These are phyloP conservation scores for Yamadazyma atlantica DNA, from an alignment of 1,139 yeast genomes.

Conservation along the genomic window DNA sequence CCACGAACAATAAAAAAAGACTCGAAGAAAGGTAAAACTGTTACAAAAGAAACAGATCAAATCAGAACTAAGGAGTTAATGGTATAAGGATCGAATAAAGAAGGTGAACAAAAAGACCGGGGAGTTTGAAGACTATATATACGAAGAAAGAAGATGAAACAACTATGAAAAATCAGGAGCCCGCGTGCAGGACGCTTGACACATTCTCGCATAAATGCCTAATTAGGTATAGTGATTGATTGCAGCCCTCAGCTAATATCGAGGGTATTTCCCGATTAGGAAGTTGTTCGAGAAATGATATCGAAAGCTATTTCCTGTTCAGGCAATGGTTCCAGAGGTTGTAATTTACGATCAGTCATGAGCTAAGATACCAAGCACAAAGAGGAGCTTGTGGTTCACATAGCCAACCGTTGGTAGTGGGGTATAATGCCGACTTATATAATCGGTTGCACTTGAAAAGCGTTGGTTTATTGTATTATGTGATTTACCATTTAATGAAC, in stretches of 20 bases:
- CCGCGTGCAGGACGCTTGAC: conserved; percentile 7
- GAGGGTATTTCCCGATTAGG: too few relatives aligned
- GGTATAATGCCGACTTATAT: too few relatives aligned
- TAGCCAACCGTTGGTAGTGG: too few relatives aligned
- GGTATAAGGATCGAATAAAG: conserved; percentile 1
- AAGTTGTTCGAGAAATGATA: conserved; percentile 5
- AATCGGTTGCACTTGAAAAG: too few relatives aligned
- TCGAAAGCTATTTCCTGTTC: too few relatives aligned
- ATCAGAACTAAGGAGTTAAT: not conserved
- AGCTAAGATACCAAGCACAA: too few relatives aligned
- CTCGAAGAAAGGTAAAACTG: too few relatives aligned
- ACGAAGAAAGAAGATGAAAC: not conserved
- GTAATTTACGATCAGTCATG: not conserved
- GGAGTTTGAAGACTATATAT: too few relatives aligned
- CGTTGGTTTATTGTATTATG: too few relatives aligned
- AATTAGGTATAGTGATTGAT: conserved; percentile 18
- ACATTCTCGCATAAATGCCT: conserved; percentile 17
- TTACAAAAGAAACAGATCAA: conserved; percentile 1
- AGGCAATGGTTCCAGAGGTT: conserved; percentile 5
- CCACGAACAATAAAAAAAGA: not conserved
- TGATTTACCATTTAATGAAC: too few relatives aligned
- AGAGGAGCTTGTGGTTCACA: too few relatives aligned
- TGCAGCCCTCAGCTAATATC: conserved; percentile 5
- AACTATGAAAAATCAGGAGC: conserved; percentile 1
- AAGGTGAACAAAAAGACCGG: not conserved